Percentiles rank a stretch among this genome's conserved stretches.
Conservation (phyloP, 805 yeast genomes). For the Danielia oregonensis region DNA sequence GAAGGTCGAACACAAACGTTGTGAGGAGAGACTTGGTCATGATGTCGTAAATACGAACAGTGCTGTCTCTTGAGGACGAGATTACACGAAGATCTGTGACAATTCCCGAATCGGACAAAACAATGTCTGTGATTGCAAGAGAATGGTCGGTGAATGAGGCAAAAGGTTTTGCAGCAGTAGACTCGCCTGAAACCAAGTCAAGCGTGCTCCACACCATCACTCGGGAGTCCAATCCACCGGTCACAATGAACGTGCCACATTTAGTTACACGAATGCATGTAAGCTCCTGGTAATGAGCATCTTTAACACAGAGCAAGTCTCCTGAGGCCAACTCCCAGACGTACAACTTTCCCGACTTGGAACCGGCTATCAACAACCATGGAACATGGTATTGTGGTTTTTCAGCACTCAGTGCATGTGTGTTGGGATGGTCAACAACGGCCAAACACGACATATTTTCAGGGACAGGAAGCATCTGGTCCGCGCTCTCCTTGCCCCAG, state of each 20-base stretch:
- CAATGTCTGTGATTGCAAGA: constrained; percentile 48
- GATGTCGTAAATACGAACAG: constrained; percentile 68
- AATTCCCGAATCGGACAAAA: constrained; percentile 46
- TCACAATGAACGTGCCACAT: constrained; percentile 61
- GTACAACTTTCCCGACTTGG: constrained; percentile 71
- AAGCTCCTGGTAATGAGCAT: constrained; percentile 80
- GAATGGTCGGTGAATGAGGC: constrained; percentile 60
- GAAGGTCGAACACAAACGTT: constrained; percentile 65
- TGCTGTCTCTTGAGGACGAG: constrained; percentile 70
- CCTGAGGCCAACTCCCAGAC: constrained; percentile 88
- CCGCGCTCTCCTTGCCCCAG: constrained; percentile 67
- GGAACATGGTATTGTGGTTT: constrained; percentile 47
- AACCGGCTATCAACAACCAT: constrained; percentile 70
- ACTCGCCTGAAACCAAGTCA: constrained; percentile 48
- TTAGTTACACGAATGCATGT: constrained; percentile 54
- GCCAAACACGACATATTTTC: constrained; percentile 65
- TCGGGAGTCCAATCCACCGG: constrained; percentile 82
- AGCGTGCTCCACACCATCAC: constrained; percentile 66
- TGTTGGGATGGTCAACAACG: constrained; percentile 33
- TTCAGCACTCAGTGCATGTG: not conserved
- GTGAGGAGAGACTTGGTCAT: constrained; percentile 45
- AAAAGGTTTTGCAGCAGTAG: constrained; percentile 49
- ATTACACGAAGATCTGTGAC: constrained; percentile 59
- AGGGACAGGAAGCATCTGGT: constrained; percentile 81
- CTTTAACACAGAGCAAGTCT: constrained; percentile 62